Percentiles rank a stretch among this genome's conserved stretches.
These are phyloP conservation scores for Acacia melanoxylon DNA, from an alignment of 306 rosid genomes.

Conservation along the genomic window DNA sequence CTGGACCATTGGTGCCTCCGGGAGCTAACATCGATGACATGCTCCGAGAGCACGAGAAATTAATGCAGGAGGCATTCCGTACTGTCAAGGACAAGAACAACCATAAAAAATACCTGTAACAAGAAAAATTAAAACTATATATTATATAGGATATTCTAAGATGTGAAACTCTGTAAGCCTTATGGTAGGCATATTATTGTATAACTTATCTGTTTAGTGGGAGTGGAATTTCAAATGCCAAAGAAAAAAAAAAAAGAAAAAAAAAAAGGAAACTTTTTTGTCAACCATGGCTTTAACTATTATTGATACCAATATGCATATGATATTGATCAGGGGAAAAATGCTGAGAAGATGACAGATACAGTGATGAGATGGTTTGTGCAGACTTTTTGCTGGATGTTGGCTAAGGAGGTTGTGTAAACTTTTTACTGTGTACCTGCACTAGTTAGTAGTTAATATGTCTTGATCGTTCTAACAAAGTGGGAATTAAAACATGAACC, in stretches of 20 bases:
- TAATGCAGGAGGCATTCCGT: conserved; percentile 90
- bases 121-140: not conserved
- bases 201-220: not conserved
- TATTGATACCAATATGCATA: not conserved
- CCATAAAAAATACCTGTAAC: conserved; percentile 16
- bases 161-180: not conserved
- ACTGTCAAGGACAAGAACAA: conserved; percentile 60
- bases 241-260: too few relatives aligned
- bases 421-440: not conserved
- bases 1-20: conserved; percentile 82
- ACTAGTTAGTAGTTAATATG: not conserved
- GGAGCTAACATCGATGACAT: conserved; percentile 86
- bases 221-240: conserved; percentile 13
- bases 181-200: conserved; percentile 6
- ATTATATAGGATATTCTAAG: not conserved
- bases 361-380: not conserved
- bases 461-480: not conserved
- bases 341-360: not conserved
- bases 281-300: conserved; percentile 1
- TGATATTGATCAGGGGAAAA: not conserved
- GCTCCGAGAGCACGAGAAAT: conserved; percentile 85
- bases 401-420: conserved; percentile 18
- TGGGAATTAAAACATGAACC: not conserved
- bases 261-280: conserved; percentile 15
- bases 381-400: not conserved